Conservation (phyloP, 768 basidiomycete species). For the Rhodotorula babjevae region DNA sequence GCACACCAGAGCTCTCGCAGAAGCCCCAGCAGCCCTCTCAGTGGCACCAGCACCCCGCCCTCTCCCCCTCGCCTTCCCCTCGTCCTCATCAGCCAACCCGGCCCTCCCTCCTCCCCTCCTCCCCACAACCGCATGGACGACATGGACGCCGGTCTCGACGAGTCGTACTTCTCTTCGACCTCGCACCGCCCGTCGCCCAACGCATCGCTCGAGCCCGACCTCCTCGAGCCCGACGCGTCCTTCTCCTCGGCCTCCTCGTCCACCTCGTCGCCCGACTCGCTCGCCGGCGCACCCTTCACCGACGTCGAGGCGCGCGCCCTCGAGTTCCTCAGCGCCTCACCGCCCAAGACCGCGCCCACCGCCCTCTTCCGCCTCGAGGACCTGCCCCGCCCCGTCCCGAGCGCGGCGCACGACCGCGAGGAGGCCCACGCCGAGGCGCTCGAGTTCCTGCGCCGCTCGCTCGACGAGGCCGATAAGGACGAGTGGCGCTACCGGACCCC, state of each 20-base stretch:
- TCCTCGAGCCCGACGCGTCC: background rate
- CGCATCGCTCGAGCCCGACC: background rate
- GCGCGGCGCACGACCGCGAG: background rate
- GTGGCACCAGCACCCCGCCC: no score
- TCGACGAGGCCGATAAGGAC: slow-evolving; percentile 5
- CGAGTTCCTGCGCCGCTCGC: background rate
- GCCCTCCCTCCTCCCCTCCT: background rate
- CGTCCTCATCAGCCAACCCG: background rate
- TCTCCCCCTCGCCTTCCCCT: background rate
- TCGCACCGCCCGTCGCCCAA: background rate
- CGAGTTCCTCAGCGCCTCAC: slow-evolving; percentile 4
- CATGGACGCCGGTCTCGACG: background rate
- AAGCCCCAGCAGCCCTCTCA: no score
- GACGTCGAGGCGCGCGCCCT: slow-evolving; percentile 8
- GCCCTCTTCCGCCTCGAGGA: background rate
- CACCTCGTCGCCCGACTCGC: slow-evolving; percentile 6
- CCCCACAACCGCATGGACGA: background rate
- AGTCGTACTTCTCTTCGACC: background rate
- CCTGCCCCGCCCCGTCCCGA: background rate
- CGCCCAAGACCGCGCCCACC: background rate
- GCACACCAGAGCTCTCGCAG: no score
- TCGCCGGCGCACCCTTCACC: background rate
- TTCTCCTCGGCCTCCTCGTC: background rate
- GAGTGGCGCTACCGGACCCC: slow-evolving; percentile 14
- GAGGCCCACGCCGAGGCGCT: background rate